phyloP scores from a whole-genome alignment of 192 early-diverging fungal genomes.

The Chytriomyces confervae region DNA sequence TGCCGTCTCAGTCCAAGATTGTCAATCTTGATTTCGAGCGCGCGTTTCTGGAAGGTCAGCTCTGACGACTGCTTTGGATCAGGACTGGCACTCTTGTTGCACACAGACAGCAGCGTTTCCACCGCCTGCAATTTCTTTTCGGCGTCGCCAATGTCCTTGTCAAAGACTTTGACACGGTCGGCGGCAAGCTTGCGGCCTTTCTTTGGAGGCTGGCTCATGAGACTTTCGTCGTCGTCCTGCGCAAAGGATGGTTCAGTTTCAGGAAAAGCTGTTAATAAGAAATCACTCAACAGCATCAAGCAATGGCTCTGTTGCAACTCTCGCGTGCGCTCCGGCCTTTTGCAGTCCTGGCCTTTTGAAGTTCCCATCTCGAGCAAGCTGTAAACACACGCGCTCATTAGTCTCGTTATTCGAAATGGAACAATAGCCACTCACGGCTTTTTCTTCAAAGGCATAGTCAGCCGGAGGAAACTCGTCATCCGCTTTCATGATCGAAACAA shows the following conservation, averaged over 20 bases:
- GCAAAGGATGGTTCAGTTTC: background rate
- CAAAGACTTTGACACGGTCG: slow-evolving; percentile 49
- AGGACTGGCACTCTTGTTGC: slow-evolving; percentile 25
- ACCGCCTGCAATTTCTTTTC: slow-evolving; percentile 46
- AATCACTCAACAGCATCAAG: slow-evolving; percentile 13
- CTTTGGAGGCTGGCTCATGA: slow-evolving; percentile 39
- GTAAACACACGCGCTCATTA: background rate
- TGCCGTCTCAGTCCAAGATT: slow-evolving; percentile 36
- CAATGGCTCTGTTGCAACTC: slow-evolving; percentile 8
- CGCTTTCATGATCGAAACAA: slow-evolving; percentile 40
- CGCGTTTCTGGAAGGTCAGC: slow-evolving; percentile 42
- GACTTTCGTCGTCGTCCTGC: slow-evolving; percentile 43
- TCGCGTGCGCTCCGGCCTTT: background rate
- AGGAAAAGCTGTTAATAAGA: background rate
- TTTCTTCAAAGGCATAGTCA: slow-evolving; percentile 55
- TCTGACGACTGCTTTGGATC: slow-evolving; percentile 43
- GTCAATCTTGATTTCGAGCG: slow-evolving; percentile 29
- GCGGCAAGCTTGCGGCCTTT: slow-evolving; percentile 47
- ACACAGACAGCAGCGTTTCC: slow-evolving; percentile 46
- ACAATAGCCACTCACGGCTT: slow-evolving; percentile 24
- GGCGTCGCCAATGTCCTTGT: slow-evolving; percentile 50
- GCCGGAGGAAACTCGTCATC: slow-evolving; percentile 35
- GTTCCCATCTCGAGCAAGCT: slow-evolving; percentile 12
- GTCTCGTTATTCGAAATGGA: background rate
- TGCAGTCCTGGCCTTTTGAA: background rate